Conservation (phyloP, 768 basidiomycete species). For the Pulveroboletus sp. region DNA sequence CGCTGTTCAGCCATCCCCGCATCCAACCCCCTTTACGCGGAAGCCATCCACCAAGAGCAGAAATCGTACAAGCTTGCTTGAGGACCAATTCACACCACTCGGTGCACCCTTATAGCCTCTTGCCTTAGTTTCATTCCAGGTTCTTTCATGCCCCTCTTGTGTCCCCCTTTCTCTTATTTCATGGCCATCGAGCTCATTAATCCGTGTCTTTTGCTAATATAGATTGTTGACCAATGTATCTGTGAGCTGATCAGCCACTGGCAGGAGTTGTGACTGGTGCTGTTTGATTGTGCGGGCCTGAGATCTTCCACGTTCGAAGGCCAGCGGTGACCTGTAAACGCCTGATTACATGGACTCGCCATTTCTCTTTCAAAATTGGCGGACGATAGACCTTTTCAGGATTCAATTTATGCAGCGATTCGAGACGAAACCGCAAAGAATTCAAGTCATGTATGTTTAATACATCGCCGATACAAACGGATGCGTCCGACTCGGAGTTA, state of each 20-base stretch:
- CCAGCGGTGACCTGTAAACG: no score
- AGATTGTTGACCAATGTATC: slow-evolving; percentile 2
- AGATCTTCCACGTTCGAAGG: no score
- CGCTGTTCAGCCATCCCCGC: slow-evolving; percentile 20
- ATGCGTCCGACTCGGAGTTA: no score
- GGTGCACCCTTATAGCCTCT: slow-evolving; percentile 12
- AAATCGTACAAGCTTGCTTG: slow-evolving; percentile 47
- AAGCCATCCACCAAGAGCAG: slow-evolving; percentile 61
- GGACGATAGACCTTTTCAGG: no score
- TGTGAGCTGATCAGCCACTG: neutral
- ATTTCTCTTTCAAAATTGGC: no score
- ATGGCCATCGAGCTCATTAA: neutral
- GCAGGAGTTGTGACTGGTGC: neutral
- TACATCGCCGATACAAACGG: no score
- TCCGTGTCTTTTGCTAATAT: slow-evolving; percentile 7
- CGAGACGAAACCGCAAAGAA: no score
- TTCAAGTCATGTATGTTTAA: no score
- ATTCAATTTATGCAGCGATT: no score
- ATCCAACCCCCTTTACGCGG: slow-evolving; percentile 59
- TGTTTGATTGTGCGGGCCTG: no score
- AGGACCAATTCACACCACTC: slow-evolving; percentile 24
- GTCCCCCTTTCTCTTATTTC: slow-evolving; percentile 1
- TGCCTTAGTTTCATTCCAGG: neutral
- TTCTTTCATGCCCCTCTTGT: slow-evolving; percentile 5
- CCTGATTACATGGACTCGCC: no score